Evolutionary conservation across 306 rosid species (phyloP), one percentile per base, ranked within the genome.

Genomic region (Rosa multiflora): DNA sequence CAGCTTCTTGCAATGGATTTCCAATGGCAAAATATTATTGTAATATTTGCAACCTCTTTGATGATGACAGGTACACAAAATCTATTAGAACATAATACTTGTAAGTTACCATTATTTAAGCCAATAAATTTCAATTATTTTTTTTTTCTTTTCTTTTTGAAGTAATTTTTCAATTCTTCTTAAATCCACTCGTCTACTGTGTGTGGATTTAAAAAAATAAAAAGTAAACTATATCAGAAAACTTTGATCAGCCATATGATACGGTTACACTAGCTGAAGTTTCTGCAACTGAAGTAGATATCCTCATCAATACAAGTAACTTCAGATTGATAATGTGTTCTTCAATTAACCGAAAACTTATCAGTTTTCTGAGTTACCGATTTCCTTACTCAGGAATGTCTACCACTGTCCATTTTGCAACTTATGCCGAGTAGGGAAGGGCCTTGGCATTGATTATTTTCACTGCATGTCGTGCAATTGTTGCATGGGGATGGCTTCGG

Each of bases 401-500:
- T 92, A 92, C 77, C 99, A 93, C 81, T 95, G 99, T 88, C 99
- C 99, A 48, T 92, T 82, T 85, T 95, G 99, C 94, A 92, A 95
- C 75, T 79, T 95, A 79, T 95, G 99, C 88, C 98, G 98, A 78
- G 87, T 95, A 72, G 99, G 99, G 70, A 90, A 76, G 82, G 99
- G 98, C 48, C 99, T 95, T 62, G 98, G 99, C 44, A 80, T 90
- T 75, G 98, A 92, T 80, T 95, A 86, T 84, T 92, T 92, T 84
- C 99, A 95, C 79, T 95, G 99, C 73, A 92, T 95, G 99, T 85
- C 87, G 14, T 95, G 99, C 89, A 95, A 95, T 80, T 95, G 97
- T 78, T 95, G 99, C 80, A 67, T 91, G 83, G 93, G 90, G 59
- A 86, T 90, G 40, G 83, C 80, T 75, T 79, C 87, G 18, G 66